Evolutionary conservation across 148 eudicot genomes (phyloP), one percentile per base, ranked within the genome.

Genomic region (Limonium bicolor): DNA sequence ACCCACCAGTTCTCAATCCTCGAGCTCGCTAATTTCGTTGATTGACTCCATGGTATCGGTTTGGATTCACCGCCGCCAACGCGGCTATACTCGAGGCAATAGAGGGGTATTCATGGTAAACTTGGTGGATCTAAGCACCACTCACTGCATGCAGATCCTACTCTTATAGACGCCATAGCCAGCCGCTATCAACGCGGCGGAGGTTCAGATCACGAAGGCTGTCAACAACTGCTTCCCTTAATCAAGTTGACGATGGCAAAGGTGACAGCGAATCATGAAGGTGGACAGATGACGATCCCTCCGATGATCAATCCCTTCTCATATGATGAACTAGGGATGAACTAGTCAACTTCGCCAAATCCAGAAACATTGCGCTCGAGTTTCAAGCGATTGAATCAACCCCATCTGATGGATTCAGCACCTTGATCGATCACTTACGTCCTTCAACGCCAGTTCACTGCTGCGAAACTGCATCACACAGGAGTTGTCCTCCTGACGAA

Each of bases 141-240:
- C 97, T 2, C 95, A 72, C 27, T 90, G 97, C 69, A 84, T 90
- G 97, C 97, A 90, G 60, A 84, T 90, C 33, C 97, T 0, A 90
- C 97, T 0, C 46, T 90, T 0, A 75, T 90, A 2, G 97, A 90
- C 12, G 63, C 92, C 21, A 46, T 90, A 18, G 71, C 95, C 2
- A 65, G 72, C 6, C 75, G 84, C 0, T 49, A 36, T 4, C 53
- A 48, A 21, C 55, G 46, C 18, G 29, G 31, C 23, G 9, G n/a
- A n/a, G n/a, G n/a, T n/a, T n/a, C n/a, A n/a, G n/a, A n/a, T n/a
- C 17, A 5, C 38, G 6, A 6, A 1, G 4, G 27, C 25, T 5
- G 13, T 19, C 3, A 30, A 7, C 23, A 20, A 13, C 36, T 6
- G 12, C 23, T 7, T 5, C 26, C 22, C 7, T 5, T 30, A 42